Evolutionary conservation across 2,329 filamentous ascomycete species (phyloP).

Genomic region (Coniella vitis): DNA sequence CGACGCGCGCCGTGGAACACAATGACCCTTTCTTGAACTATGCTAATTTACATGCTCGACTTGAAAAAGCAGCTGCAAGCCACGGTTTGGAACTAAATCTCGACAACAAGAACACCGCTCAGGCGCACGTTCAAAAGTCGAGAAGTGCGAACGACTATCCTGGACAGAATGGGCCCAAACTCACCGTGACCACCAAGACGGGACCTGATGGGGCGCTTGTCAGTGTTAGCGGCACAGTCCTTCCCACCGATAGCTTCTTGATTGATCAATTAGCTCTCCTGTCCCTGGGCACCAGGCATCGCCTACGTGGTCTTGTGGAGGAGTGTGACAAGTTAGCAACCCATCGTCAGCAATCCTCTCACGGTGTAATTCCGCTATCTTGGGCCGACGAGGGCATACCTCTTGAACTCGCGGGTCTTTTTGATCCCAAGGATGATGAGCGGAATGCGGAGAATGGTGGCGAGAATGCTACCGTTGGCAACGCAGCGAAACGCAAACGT

Average conservation of each 20-base stretch:
- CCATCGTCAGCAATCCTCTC: conserved; percentile 68
- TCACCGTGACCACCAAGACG: conserved; percentile 47
- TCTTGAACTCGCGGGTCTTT: conserved; percentile 32
- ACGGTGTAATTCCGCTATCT: conserved; percentile 70
- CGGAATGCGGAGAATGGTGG: conserved; percentile 27
- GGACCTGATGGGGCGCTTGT: conserved; percentile 57
- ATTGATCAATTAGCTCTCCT: conserved; percentile 78
- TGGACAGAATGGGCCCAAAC: conserved; percentile 40
- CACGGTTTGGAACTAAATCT: conserved; percentile 50
- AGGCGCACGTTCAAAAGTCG: conserved; percentile 40
- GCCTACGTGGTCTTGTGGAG: conserved; percentile 67
- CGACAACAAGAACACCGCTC: conserved; percentile 40
- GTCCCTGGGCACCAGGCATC: conserved; percentile 75
- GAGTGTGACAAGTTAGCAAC: conserved; percentile 66
- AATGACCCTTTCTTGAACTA: conserved; percentile 67
- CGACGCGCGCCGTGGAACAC: conserved; percentile 60
- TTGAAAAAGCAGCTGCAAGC: conserved; percentile 51
- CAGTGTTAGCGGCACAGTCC: conserved; percentile 58
- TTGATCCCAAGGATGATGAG: conserved; percentile 9
- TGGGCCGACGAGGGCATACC: conserved; percentile 65
- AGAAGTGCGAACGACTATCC: conserved; percentile 42
- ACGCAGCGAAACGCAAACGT: conserved; percentile 55
- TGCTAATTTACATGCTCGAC: conserved; percentile 52
- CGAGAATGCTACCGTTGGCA: conserved; percentile 47
- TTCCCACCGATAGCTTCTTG: conserved; percentile 68